phyloP scores from a whole-genome alignment of 139 green algal species.

The Chlorella vulgaris region DNA sequence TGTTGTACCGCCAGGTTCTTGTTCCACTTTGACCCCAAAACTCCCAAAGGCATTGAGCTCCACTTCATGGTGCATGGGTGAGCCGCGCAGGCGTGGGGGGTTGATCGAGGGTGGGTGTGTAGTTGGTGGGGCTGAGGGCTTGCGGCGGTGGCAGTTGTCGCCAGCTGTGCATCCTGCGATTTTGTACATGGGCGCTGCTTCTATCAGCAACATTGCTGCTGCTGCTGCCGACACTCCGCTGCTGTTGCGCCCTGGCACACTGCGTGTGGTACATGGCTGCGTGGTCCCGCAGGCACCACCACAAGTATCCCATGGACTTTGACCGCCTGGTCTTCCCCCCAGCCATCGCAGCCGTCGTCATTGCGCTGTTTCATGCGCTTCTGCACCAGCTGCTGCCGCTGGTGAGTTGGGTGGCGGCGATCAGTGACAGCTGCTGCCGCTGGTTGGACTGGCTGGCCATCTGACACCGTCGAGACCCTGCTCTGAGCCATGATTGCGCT shows the following conservation, averaged over 20 bases:
- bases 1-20: conserved; percentile 77
- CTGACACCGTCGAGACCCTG: too few relatives aligned
- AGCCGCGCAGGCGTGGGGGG: neutral
- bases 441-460: neutral
- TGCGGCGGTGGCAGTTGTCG: too few relatives aligned
- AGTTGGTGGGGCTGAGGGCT: too few relatives aligned
- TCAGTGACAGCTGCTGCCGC: neutral
- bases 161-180: too few relatives aligned
- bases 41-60: conserved; percentile 67
- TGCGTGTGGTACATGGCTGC: neutral
- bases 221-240: too few relatives aligned
- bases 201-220: too few relatives aligned
- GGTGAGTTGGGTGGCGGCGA: neutral
- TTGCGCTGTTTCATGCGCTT: conserved; percentile 39
- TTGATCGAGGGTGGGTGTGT: neutral
- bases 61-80: conserved; percentile 96
- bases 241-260: neutral
- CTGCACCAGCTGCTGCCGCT: conserved; percentile 9
- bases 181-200: too few relatives aligned
- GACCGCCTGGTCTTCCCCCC: conserved; percentile 92
- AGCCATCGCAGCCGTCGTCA: conserved; percentile 60
- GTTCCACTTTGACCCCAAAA: conserved; percentile 78
- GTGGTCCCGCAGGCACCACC: conserved; percentile 81
- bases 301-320: conserved; percentile 94
- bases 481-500: too few relatives aligned